These are phyloP conservation scores for Vitis hybrid DNA, from an alignment of 177 flowering plant genomes.

Conservation along the genomic window DNA sequence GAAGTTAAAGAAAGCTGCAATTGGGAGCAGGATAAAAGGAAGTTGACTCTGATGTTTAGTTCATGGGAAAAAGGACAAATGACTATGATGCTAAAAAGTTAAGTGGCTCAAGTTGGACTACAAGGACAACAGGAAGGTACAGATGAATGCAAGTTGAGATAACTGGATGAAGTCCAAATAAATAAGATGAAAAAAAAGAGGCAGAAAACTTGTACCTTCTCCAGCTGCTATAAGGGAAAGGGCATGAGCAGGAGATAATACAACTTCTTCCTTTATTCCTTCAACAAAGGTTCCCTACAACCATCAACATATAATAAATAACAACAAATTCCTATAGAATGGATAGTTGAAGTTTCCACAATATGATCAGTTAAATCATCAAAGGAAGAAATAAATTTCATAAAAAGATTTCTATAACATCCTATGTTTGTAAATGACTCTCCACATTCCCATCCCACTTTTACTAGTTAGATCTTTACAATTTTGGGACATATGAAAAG, in stretches of 20 bases:
- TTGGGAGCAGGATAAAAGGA: too few relatives aligned
- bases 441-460: background rate
- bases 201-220: slow-evolving; percentile 53
- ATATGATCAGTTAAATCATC: background rate
- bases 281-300: slow-evolving; percentile 90
- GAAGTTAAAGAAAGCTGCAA: too few relatives aligned
- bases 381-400: background rate
- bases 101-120: too few relatives aligned
- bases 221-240: slow-evolving; percentile 96
- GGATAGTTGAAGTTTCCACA: background rate
- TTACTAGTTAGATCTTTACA: background rate
- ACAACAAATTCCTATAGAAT: background rate
- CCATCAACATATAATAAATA: slow-evolving; percentile 6
- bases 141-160: too few relatives aligned
- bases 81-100: too few relatives aligned
- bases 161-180: background rate
- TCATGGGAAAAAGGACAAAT: too few relatives aligned
- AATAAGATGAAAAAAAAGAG: background rate
- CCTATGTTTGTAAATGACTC: background rate
- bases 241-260: slow-evolving; percentile 96
- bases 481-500: background rate
- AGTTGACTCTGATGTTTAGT: too few relatives aligned
- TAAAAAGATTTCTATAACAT: background rate
- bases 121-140: too few relatives aligned
- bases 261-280: slow-evolving; percentile 97